Base-by-base conservation (phyloP, 371 early-diverging fungal species). In the Mortierella sp. region DNA sequence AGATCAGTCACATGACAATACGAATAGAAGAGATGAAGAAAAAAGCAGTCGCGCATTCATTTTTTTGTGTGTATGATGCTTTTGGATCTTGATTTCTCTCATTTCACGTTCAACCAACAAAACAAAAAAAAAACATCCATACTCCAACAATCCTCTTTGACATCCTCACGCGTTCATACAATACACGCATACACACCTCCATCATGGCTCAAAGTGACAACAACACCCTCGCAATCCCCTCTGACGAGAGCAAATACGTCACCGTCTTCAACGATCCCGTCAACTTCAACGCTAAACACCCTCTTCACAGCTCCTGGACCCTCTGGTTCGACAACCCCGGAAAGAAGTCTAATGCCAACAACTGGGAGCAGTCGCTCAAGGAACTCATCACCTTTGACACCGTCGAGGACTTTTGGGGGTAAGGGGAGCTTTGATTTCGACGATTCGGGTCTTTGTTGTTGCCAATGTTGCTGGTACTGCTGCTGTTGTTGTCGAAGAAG, bases 321-420 rank as follows among this genome's bases (percentile, higher is more conserved):
- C 90, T 99, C 77, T 99, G 98, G 98, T 99, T 95, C 88, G 98
- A 98, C 85, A 94, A 93, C 84, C 97, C 97, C 68, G 92, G 90
- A 72, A 93, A 93, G 85, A 96, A 96, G 88, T 92, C 94, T 72
- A 95, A 92, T 74, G 88, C 90, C 79, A 88, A 91, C 55, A 95
- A 92, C 81, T 99, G 99, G 99, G 93, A 95, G 57, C 94, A 95
- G 78, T 95, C 95, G 81, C 90, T 99, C 72, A 97, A 97, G 89
- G 94, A 95, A 70, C 87, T 99, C 42, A 94, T 97, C 54, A 95
- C 96, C 42, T 90, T 99, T 65, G 91, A 91, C 79, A 96, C 98
- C 2, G 97, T 98, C 24, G 98, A 98, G 88, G 98, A 99, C 84
- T 98, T 98, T 89, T 98, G 98, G 97, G 97, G 98, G 96, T 95